These are phyloP conservation scores for Anthracocystis walkeri DNA, from an alignment of 1,284 basidiomycete species.

Conservation along the genomic window DNA sequence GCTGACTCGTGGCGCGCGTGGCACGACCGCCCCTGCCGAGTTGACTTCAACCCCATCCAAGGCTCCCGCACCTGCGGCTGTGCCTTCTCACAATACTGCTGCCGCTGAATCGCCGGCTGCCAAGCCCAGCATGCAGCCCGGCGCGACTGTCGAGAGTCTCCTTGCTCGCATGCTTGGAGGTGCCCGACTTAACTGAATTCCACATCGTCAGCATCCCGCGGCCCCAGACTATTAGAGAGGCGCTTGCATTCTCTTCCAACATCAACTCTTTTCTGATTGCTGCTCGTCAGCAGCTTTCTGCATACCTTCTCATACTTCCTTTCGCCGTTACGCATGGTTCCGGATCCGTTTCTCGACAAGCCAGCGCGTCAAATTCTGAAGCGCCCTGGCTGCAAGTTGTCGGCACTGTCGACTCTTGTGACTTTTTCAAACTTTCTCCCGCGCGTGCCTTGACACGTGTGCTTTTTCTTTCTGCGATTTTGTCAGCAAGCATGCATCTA, in stretches of 20 bases:
- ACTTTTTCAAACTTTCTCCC: constrained; percentile 2
- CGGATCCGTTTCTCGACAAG: constrained; percentile 9
- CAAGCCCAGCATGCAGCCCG: constrained; percentile 42
- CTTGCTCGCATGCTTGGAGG: constrained; percentile 59
- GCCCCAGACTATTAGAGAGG: neutral
- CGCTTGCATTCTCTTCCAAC: neutral
- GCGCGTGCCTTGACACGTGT: neutral
- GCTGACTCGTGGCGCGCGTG: constrained; percentile 37
- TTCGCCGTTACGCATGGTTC: neutral
- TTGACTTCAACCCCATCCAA: constrained; percentile 35
- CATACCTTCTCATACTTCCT: neutral
- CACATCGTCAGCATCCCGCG: neutral
- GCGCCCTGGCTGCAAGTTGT: constrained; percentile 47
- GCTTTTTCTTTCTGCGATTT: neutral
- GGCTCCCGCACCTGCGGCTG: constrained; percentile 21
- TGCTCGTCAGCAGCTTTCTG: neutral
- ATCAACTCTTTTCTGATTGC: neutral
- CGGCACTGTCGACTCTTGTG: constrained; percentile 15
- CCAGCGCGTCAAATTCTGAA: constrained; percentile 57
- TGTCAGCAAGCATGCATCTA: neutral
- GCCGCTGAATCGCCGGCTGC: constrained; percentile 29
- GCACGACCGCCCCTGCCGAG: constrained; percentile 54
- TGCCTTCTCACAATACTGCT: constrained; percentile 14
- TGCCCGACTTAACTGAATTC: constrained; percentile 20
- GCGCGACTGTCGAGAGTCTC: constrained; percentile 54